Percentiles rank a stretch among this genome's conserved stretches.
phyloP scores from a whole-genome alignment of 176 grass and related monocot genomes.

The Phoenix dactylifera region DNA sequence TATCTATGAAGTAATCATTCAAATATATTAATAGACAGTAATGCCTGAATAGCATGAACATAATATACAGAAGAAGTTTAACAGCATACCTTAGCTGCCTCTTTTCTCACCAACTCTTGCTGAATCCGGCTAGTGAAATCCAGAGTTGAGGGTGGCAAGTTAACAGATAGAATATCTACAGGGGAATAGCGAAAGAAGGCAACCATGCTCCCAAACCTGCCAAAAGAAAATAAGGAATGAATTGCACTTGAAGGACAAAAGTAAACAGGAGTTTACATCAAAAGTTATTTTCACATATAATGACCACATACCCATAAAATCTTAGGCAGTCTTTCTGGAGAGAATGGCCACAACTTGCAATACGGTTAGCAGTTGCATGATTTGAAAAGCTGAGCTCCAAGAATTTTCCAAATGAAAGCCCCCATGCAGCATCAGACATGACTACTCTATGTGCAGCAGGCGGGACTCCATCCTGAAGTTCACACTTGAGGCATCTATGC shows the following conservation, averaged over 20 bases:
- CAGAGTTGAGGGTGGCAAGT: constrained; percentile 56
- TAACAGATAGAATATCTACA: constrained; percentile 64
- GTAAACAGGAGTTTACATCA: neutral
- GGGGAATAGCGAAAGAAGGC: constrained; percentile 75
- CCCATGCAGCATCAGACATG: constrained; percentile 89
- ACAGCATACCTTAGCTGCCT: constrained; percentile 57
- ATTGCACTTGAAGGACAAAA: neutral
- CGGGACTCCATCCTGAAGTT: constrained; percentile 63
- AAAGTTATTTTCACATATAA: constrained; percentile 4
- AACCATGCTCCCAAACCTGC: constrained; percentile 86
- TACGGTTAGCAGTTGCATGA: constrained; percentile 72
- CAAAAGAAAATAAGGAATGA: constrained; percentile 20
- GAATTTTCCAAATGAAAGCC: constrained; percentile 94
- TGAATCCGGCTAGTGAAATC: constrained; percentile 44
- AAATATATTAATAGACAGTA: neutral
- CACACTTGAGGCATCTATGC: constrained; percentile 80
- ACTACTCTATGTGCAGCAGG: constrained; percentile 59
- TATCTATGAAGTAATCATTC: constrained; percentile 38
- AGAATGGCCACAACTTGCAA: constrained; percentile 84
- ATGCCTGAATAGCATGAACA: neutral
- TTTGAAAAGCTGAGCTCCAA: constrained; percentile 93
- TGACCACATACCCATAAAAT: constrained; percentile 67
- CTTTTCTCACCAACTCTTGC: constrained; percentile 77
- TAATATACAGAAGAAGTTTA: constrained; percentile 15
- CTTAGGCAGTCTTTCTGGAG: constrained; percentile 77